Conservation (phyloP, 148 eudicot species). For the Tetragonia tetragonoides region DNA sequence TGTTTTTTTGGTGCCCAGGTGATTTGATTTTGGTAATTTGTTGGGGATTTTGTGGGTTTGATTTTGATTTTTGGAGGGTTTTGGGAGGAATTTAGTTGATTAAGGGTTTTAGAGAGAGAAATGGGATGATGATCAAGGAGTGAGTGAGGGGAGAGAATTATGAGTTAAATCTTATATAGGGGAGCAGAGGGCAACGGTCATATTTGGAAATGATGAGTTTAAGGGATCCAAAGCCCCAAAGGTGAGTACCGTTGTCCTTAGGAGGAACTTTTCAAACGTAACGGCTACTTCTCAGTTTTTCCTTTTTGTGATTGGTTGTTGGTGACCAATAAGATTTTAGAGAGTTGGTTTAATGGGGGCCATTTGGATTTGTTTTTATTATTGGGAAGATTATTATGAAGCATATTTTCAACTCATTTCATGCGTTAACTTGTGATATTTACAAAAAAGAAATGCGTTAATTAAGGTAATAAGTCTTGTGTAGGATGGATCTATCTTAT, state of each 20-base stretch:
- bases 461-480: too few relatives aligned
- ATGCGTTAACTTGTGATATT: too few relatives aligned
- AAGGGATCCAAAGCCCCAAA: neutral
- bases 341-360: too few relatives aligned
- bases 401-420: too few relatives aligned
- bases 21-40: neutral
- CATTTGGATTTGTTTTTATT: too few relatives aligned
- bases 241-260: neutral
- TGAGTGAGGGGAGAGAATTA: neutral
- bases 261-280: neutral
- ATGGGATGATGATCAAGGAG: neutral
- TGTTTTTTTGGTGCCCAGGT: neutral
- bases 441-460: too few relatives aligned
- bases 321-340: too few relatives aligned
- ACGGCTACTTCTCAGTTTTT: neutral
- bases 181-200: conserved; percentile 12
- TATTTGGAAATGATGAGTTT: neutral
- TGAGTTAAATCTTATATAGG: too few relatives aligned
- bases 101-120: neutral
- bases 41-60: neutral
- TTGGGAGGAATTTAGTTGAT: too few relatives aligned
- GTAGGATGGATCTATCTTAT: too few relatives aligned
- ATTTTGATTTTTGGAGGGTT: neutral
- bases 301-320: too few relatives aligned
- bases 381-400: too few relatives aligned